Conservation (phyloP, 768 basidiomycete genomes). For the Trichaptum fuscoviolaceum region DNA sequence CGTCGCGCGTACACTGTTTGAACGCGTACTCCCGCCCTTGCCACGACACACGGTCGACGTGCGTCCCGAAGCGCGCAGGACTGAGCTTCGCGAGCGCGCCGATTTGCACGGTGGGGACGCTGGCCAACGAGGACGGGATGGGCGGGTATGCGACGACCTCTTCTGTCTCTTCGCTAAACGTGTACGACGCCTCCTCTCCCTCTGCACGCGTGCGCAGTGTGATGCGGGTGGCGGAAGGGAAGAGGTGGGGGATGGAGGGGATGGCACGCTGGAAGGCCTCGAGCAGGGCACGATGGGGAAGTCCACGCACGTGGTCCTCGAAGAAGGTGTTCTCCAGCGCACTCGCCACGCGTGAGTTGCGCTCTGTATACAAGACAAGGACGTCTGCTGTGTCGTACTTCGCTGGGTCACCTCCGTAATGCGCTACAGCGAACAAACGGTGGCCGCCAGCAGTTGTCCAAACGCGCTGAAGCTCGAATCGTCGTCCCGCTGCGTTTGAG, state of each 20-base stretch:
- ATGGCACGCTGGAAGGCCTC: background rate
- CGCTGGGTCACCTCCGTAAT: background rate
- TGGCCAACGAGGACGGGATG: background rate
- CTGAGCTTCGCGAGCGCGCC: background rate
- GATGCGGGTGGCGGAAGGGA: background rate
- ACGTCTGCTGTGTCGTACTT: background rate
- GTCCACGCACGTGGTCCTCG: background rate
- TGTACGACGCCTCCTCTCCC: background rate
- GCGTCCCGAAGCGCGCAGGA: background rate
- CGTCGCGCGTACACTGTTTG: background rate
- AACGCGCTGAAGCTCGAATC: background rate
- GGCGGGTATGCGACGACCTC: background rate
- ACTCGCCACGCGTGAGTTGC: background rate
- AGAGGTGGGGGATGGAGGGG: background rate
- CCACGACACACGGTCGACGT: slow-evolving; percentile 3
- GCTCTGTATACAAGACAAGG: background rate
- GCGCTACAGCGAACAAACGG: background rate
- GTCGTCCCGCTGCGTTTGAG: no score
- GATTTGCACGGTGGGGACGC: background rate
- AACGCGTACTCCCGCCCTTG: background rate
- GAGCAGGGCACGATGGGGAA: background rate
- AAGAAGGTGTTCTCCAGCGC: background rate
- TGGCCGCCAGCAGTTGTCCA: background rate
- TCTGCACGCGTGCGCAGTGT: background rate
- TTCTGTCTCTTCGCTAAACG: background rate